A percentile compares a stretch with the other conserved stretches of the same genome.
These are phyloP conservation scores for Spongiforma sp. DNA, from an alignment of 1,284 basidiomycete genomes.

Conservation along the genomic window DNA sequence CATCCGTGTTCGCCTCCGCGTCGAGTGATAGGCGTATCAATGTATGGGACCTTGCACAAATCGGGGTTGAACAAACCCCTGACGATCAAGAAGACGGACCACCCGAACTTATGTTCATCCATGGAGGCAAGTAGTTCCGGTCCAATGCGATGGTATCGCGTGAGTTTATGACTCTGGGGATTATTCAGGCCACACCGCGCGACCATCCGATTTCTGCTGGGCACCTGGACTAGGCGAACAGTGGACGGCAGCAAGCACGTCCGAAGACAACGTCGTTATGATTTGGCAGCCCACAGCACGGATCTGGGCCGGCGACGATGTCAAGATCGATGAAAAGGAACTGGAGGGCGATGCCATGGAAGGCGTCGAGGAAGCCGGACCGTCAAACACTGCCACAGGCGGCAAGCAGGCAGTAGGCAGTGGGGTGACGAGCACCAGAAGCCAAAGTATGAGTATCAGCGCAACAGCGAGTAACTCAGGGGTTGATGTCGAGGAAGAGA, in stretches of 20 bases:
- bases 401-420: constrained; percentile 29
- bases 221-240: constrained; percentile 76
- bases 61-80: constrained; percentile 96
- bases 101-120: constrained; percentile 92
- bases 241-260: constrained; percentile 80
- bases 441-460: constrained; percentile 59
- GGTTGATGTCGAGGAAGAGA: constrained; percentile 43
- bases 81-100: constrained; percentile 99
- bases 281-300: constrained; percentile 90
- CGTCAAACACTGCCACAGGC: constrained; percentile 20
- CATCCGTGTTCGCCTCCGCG: constrained; percentile 91
- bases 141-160: background rate
- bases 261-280: constrained; percentile 89
- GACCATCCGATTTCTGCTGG: constrained; percentile 87
- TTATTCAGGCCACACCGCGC: constrained; percentile 73
- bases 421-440: constrained; percentile 43
- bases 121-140: constrained; percentile 65
- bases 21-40: constrained; percentile 94
- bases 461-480: constrained; percentile 51
- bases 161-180: constrained; percentile 6
- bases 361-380: constrained; percentile 57
- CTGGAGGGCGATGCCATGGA: constrained; percentile 80
- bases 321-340: constrained; percentile 78
- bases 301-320: constrained; percentile 84
- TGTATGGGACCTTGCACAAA: constrained; percentile 93